These are phyloP conservation scores for Penicillium herquei DNA, from an alignment of 495 filamentous ascomycete genomes.

Conservation along the genomic window DNA sequence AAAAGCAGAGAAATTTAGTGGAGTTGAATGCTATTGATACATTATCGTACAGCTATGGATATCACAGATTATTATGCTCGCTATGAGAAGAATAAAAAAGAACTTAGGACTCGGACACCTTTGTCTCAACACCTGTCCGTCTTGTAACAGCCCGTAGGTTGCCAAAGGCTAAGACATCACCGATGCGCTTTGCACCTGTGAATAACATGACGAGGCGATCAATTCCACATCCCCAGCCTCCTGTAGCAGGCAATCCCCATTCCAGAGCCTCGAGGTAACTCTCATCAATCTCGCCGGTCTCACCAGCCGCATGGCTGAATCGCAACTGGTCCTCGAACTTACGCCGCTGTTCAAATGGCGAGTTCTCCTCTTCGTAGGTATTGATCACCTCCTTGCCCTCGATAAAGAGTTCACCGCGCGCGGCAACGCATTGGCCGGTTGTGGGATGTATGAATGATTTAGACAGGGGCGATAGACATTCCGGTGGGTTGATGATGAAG, in stretches of 20 bases:
- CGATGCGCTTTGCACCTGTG: constrained; percentile 69
- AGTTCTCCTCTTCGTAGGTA: constrained; percentile 98
- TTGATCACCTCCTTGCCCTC: constrained; percentile 79
- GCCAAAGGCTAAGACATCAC: constrained; percentile 84
- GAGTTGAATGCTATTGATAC: constrained; percentile 3
- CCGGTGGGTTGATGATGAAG: constrained; percentile 89
- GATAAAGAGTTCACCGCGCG: constrained; percentile 87
- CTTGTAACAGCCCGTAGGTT: constrained; percentile 58
- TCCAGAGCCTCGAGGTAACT: constrained; percentile 79
- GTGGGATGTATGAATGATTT: constrained; percentile 69
- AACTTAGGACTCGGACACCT: background rate
- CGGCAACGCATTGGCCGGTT: constrained; percentile 68
- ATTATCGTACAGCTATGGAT: background rate
- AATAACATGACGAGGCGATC: constrained; percentile 91
- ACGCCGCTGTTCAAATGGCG: constrained; percentile 77
- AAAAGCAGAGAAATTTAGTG: background rate
- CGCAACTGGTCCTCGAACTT: constrained; percentile 71
- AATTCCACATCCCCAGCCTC: constrained; percentile 92
- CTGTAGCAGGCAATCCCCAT: constrained; percentile 87
- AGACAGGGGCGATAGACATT: constrained; percentile 85
- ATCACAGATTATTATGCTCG: background rate
- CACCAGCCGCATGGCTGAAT: constrained; percentile 36
- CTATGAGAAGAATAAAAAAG: background rate
- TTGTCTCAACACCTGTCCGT: constrained; percentile 1
- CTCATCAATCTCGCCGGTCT: constrained; percentile 64